Conservation (phyloP, 345 rosid genomes). For the Gossypium thurberi region DNA sequence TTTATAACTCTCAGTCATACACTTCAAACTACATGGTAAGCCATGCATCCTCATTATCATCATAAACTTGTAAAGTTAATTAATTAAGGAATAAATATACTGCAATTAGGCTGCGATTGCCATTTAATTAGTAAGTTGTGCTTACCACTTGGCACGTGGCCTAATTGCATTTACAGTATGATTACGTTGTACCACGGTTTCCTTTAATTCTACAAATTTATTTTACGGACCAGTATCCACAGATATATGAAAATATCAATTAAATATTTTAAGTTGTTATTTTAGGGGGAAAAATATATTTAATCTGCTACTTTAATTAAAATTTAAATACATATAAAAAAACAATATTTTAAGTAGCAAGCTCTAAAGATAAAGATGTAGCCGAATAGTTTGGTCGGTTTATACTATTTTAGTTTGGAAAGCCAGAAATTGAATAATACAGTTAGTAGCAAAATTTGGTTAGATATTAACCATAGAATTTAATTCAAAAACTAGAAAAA, state of each 20-base stretch:
- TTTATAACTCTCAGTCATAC: slow-evolving; percentile 22
- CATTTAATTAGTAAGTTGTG: slow-evolving; percentile 5
- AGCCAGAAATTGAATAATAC: background rate
- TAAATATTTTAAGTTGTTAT: too few species aligned
- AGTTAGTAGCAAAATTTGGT: too few species aligned
- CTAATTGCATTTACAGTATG: slow-evolving; percentile 10
- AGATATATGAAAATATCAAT: too few species aligned
- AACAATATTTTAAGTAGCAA: background rate
- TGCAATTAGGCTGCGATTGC: slow-evolving; percentile 9
- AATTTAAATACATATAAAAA: background rate
- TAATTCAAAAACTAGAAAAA: background rate
- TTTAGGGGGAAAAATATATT: background rate
- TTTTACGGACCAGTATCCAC: too few species aligned
- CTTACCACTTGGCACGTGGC: slow-evolving; percentile 22
- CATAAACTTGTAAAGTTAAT: background rate
- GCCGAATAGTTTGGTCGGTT: background rate
- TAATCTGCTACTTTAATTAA: background rate
- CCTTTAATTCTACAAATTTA: background rate
- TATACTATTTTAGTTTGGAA: background rate
- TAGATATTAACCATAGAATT: background rate
- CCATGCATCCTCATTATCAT: background rate
- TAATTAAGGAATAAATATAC: background rate
- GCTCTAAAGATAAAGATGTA: background rate
- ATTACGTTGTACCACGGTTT: background rate
- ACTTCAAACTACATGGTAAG: slow-evolving; percentile 47